A percentile compares a stretch with the other conserved stretches of the same genome.
phyloP scores from a whole-genome alignment of 805 yeast genomes.

The Kodamaea neixiangensis region DNA sequence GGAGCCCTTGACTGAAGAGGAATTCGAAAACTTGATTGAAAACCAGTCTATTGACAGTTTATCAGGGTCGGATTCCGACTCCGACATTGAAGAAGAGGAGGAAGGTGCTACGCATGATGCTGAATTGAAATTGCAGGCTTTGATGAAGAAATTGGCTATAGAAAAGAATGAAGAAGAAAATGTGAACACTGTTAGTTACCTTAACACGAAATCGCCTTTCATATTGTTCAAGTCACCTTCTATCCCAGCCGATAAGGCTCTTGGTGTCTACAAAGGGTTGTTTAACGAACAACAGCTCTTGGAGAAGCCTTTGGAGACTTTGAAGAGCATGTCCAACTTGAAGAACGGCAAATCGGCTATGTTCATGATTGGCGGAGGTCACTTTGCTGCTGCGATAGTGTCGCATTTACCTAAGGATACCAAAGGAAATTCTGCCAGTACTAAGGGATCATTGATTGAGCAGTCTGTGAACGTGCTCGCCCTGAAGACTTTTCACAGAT shows the following conservation, averaged over 20 bases:
- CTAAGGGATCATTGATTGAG: conserved; percentile 50
- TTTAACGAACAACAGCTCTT: conserved; percentile 46
- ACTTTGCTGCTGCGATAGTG: conserved; percentile 93
- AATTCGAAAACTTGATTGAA: conserved; percentile 58
- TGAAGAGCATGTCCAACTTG: conserved; percentile 39
- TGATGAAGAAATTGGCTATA: conserved; percentile 25
- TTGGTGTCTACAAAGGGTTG: conserved; percentile 69
- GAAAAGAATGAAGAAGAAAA: conserved; percentile 27
- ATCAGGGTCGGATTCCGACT: conserved; percentile 52
- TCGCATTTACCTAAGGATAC: conserved; percentile 63
- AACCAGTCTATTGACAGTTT: conserved; percentile 54
- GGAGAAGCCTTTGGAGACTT: conserved; percentile 48
- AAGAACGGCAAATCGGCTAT: conserved; percentile 61
- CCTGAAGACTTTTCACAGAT: conserved; percentile 89
- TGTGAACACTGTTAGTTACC: conserved; percentile 46
- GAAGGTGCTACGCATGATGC: conserved; percentile 15
- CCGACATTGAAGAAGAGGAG: conserved; percentile 25
- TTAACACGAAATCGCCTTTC: conserved; percentile 72
- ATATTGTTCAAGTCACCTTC: conserved; percentile 55
- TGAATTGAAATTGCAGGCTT: conserved; percentile 20
- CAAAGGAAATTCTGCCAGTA: conserved; percentile 55
- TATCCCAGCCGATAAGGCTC: conserved; percentile 48
- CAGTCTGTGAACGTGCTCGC: conserved; percentile 67
- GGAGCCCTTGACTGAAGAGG: conserved; percentile 50
- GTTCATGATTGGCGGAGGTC: conserved; percentile 96